These are phyloP conservation scores for Beverwykella pulmonaria DNA, from an alignment of 495 filamentous ascomycete species.

Conservation along the genomic window DNA sequence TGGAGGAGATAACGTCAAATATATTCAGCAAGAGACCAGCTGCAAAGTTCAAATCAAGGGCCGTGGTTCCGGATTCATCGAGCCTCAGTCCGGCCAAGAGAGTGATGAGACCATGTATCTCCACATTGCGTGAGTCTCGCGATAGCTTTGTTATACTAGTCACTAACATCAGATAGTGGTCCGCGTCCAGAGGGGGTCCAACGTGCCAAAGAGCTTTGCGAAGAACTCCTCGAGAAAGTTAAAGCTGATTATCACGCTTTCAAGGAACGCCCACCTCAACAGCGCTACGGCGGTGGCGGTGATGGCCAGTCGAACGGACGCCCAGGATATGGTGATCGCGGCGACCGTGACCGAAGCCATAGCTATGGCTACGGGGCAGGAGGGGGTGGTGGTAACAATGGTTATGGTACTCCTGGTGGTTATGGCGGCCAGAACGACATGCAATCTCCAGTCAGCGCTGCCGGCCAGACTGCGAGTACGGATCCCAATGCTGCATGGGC, in stretches of 20 bases:
- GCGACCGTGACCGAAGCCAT: constrained; percentile 38
- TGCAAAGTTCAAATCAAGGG: constrained; percentile 98
- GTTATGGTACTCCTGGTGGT: constrained; percentile 18
- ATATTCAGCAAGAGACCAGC: constrained; percentile 91
- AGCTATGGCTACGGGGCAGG: constrained; percentile 36
- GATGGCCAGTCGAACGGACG: constrained; percentile 43
- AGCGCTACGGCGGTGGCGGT: constrained; percentile 40
- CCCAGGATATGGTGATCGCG: constrained; percentile 29
- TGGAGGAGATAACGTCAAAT: constrained; percentile 91
- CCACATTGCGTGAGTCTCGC: constrained; percentile 79
- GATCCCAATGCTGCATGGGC: constrained; percentile 16
- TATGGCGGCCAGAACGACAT: constrained; percentile 16
- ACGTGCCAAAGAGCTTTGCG: constrained; percentile 81
- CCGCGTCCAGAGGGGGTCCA: constrained; percentile 86
- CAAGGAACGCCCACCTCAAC: constrained; percentile 72
- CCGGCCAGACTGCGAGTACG: neutral
- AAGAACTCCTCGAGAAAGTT: constrained; percentile 82
- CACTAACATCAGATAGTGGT: constrained; percentile 64
- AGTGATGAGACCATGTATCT: constrained; percentile 95
- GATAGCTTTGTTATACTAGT: no score
- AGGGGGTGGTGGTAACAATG: neutral
- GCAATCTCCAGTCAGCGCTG: neutral
- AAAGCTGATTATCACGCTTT: constrained; percentile 83
- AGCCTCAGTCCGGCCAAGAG: constrained; percentile 77
- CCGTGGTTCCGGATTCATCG: constrained; percentile 92